A percentile compares a stretch with the other conserved stretches of the same genome.
These are phyloP conservation scores for Cystobasidium ongulense DNA, from an alignment of 768 basidiomycete species.

Conservation along the genomic window DNA sequence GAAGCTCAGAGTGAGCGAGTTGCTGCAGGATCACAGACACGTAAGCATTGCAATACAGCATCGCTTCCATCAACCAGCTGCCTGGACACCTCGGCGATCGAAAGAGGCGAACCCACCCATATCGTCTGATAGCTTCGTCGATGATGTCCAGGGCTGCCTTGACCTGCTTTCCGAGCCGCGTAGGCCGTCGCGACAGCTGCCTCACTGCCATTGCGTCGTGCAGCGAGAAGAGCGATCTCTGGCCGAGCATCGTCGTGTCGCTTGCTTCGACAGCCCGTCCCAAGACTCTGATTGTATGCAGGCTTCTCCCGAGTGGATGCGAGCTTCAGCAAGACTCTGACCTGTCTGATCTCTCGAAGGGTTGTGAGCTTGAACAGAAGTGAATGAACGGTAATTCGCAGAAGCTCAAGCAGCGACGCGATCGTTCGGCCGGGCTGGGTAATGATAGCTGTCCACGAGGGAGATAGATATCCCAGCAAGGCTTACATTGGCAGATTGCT, in stretches of 20 bases:
- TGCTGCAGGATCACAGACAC: slow-evolving; percentile 46
- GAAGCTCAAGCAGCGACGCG: too few species aligned
- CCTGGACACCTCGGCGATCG: slow-evolving; percentile 29
- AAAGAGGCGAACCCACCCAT: slow-evolving; percentile 59
- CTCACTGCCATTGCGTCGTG: slow-evolving; percentile 34
- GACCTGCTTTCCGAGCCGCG: slow-evolving; percentile 46
- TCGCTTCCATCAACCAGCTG: neutral
- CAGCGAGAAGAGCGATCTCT: slow-evolving; percentile 25
- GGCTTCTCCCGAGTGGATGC: too few species aligned
- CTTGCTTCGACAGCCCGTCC: too few species aligned
- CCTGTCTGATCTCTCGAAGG: too few species aligned
- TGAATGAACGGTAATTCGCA: too few species aligned
- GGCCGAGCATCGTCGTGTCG: neutral
- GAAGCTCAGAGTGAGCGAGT: slow-evolving; percentile 73
- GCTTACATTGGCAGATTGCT: too few species aligned
- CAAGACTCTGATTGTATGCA: too few species aligned
- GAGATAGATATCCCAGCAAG: too few species aligned
- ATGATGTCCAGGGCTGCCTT: slow-evolving; percentile 76
- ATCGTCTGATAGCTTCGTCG: slow-evolving; percentile 62
- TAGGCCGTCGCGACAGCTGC: neutral
- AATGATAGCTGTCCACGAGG: too few species aligned
- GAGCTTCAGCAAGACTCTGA: too few species aligned
- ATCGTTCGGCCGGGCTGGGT: too few species aligned
- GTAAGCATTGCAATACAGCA: neutral
- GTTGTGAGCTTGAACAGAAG: too few species aligned